These are phyloP conservation scores for Helicocarpus griseus DNA, from an alignment of 2,329 filamentous ascomycete genomes.

Conservation along the genomic window DNA sequence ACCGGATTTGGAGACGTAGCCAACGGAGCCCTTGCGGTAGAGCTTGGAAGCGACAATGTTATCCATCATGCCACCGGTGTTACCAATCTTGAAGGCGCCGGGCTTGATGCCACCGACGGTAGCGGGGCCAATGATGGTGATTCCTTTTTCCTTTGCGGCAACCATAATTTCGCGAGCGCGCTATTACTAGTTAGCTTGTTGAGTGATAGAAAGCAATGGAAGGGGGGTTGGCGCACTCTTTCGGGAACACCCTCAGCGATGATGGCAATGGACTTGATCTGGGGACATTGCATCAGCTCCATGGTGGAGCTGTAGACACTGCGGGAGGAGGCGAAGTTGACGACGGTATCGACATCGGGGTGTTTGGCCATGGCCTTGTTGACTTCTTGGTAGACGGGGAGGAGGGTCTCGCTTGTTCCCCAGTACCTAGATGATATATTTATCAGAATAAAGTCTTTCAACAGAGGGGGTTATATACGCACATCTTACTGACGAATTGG, in stretches of 20 bases:
- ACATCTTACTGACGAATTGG: conserved; percentile 99
- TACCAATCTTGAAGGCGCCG: conserved; percentile 98
- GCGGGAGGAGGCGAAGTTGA: conserved; percentile 99
- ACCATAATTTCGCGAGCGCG: conserved; percentile 97
- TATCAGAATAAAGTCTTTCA: background rate
- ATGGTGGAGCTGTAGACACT: conserved; percentile 98
- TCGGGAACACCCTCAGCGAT: conserved; percentile 99
- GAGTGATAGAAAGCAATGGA: background rate
- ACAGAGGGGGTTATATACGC: conserved; percentile 14
- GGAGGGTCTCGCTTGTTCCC: conserved; percentile 97
- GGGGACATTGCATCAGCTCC: conserved; percentile 94
- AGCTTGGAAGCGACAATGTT: conserved; percentile 99
- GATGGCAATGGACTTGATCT: conserved; percentile 98
- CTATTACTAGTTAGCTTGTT: conserved; percentile 34
- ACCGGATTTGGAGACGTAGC: conserved; percentile 99
- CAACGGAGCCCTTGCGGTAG: conserved; percentile 97
- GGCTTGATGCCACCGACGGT: conserved; percentile 99
- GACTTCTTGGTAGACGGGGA: conserved; percentile 94
- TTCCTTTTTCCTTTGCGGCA: conserved; percentile 93
- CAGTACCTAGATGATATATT: conserved; percentile 58
- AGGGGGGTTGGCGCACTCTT: conserved; percentile 47
- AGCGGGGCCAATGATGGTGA: conserved; percentile 96
- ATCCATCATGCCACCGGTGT: conserved; percentile 99
- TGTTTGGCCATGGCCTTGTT: conserved; percentile 93
- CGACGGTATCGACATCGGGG: conserved; percentile 89